Evolutionary conservation across 106 monocot species (phyloP), one percentile per base, ranked within the genome.

Genomic region (Dendrobium nobile): DNA sequence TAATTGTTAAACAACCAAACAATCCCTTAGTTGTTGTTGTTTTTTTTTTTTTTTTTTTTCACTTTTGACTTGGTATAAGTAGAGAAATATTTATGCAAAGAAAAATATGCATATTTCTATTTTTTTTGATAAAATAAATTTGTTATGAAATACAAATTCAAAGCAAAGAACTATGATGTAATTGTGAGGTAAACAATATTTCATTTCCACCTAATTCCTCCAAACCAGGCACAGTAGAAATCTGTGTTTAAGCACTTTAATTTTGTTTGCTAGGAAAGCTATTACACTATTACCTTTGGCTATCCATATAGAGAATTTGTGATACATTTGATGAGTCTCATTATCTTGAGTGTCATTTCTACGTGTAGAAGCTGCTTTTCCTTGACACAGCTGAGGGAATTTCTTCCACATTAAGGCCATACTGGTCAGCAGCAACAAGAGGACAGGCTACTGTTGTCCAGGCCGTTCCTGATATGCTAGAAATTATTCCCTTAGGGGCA

Each of bases 381-480:
- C 75, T 87, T 48, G 88, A 88, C 72, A 90, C 91, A 37, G 79
- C 87, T 73, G 96, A 92, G 73, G 93, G 87, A 7, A 79, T 96
- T 77, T 84, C 91, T 10, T 79, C 93, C 28, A 75, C 47, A 41
- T 44, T 96, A 83, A 86, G 96, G 56, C 96, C 96, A 74, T 77
- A 90, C 43, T 96, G 96, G 96, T 79, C 54, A 77, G 90, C 89
- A 76, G 93, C 85, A 70, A 86, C 77, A 75, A 72, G 82, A 51
- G 90, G 85, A 3, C 88, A 86, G 22, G 93, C 96, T 20, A 43
- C 77, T 76, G 88, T 96, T 73, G 88, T 92, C 54, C 96, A 96
- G 54, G 92, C 90, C 19, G 82, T 86, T 59, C 77, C 92, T 41
- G 88, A 93, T 78, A 93, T 92, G 92, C 93, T 96, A 74, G 96